Base-by-base conservation (phyloP, 805 yeast genomes). In the Yamadazyma sp. region DNA sequence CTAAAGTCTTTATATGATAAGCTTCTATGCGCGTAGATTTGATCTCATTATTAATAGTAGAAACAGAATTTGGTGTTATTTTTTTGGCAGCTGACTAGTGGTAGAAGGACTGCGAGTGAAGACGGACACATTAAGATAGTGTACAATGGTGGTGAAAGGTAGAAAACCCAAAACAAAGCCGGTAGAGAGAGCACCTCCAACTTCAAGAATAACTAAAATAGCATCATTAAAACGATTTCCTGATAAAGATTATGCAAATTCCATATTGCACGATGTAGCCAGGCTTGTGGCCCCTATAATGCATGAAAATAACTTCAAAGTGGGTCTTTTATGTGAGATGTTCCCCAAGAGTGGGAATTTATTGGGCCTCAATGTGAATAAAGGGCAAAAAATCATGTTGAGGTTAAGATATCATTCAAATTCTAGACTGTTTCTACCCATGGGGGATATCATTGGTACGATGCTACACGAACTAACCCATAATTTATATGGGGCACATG, bases 381-480 rank as follows among this genome's bases (percentile, higher is more conserved):
- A 60, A 5, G 98, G 98, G 1, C 64, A 64, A 40, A 83, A 82
- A 53, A 78, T 91, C 13, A 70, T 82, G 53, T 51, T 91, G 8
- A 56, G 97, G 39, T 62, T 91, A 23, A 65, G 98, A 38, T 71
- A 73, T 20, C 75, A 78, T 5, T 55, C 62, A 14, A 75, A 82
- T 37, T 58, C 57, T n/a, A 37, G 56, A 10, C 57, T 54, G 56
- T 88, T 89, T 53, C 53, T 79, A 13, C 81, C 88, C 1, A 61
- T 80, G 57, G 70, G 78, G 3, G 79, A 78, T 33, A 60, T 89
- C 2, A 52, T 89, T 17, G 95, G 88, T 1, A 87, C 96, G 0
- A 75, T 88, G 78, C 63, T 91, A 4, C 98, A 91, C 57, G 98
- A 91, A 55, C 65, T 91, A 27, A 75, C 86, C 2, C 98, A 91